These are phyloP conservation scores for Xanthoconium separans DNA, from an alignment of 1,284 basidiomycete genomes.

Conservation along the genomic window DNA sequence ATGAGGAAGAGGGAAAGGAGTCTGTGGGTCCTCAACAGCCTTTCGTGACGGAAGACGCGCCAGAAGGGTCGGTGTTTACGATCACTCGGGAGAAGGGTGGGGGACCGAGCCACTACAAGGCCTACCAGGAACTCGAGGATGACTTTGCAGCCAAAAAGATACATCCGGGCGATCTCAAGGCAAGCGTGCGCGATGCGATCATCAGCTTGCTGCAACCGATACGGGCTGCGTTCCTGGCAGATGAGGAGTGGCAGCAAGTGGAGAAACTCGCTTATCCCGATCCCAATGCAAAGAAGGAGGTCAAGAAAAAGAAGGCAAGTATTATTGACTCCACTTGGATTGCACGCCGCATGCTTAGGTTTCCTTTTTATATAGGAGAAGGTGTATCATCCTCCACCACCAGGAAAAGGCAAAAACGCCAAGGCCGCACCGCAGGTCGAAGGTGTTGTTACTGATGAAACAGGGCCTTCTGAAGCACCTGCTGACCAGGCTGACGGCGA, in stretches of 20 bases:
- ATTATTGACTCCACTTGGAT: not conserved
- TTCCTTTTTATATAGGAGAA: conserved; percentile 50
- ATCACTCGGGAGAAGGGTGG: conserved; percentile 75
- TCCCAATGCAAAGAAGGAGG: conserved; percentile 59
- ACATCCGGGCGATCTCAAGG: conserved; percentile 92
- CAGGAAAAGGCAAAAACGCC: conserved; percentile 67
- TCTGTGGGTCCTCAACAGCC: conserved; percentile 46
- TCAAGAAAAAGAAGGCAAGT: conserved; percentile 62
- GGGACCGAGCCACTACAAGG: conserved; percentile 76
- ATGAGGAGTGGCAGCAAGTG: conserved; percentile 80
- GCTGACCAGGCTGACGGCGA: conserved; percentile 7
- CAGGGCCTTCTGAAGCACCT: not conserved
- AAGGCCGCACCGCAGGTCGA: conserved; percentile 11
- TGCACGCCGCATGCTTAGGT: not conserved
- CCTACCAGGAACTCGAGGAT: conserved; percentile 68
- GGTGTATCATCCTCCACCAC: conserved; percentile 76
- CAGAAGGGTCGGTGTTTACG: conserved; percentile 82
- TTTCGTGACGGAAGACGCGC: conserved; percentile 67
- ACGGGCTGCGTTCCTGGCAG: conserved; percentile 70
- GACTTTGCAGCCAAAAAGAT: conserved; percentile 77
- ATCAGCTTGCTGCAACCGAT: conserved; percentile 82
- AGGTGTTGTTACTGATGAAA: not conserved
- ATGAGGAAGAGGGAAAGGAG: conserved; percentile 40
- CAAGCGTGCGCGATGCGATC: conserved; percentile 77
- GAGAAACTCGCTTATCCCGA: conserved; percentile 86